A percentile compares a stretch with the other conserved stretches of the same genome.
Conservation (phyloP, 768 basidiomycete genomes). For the Hygrocybe coccinea region DNA sequence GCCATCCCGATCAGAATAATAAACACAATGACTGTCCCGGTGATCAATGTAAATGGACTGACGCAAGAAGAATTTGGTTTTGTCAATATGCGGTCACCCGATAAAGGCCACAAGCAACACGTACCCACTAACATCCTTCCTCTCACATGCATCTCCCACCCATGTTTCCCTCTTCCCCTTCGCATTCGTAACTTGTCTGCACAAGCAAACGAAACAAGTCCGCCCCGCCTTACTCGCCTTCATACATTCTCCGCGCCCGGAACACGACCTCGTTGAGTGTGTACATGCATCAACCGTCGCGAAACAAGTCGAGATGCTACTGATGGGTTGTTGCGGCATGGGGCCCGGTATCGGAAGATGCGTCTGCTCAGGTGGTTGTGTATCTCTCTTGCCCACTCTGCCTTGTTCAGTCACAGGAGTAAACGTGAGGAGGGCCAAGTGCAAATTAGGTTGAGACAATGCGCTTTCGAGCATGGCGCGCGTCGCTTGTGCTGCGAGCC, state of each 20-base stretch:
- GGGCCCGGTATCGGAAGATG: slow-evolving; percentile 42
- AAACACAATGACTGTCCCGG: slow-evolving; percentile 62
- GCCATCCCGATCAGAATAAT: slow-evolving; percentile 64
- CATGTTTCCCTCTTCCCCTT: slow-evolving; percentile 57
- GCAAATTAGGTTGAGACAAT: slow-evolving; percentile 35
- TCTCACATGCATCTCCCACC: slow-evolving; percentile 74
- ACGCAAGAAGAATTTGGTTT: background rate
- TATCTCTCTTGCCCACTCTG: background rate
- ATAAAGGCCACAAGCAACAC: slow-evolving; percentile 27
- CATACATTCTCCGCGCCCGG: slow-evolving; percentile 65
- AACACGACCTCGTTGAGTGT: slow-evolving; percentile 62
- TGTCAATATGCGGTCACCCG: slow-evolving; percentile 1
- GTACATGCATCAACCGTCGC: slow-evolving; percentile 48
- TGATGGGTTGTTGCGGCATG: slow-evolving; percentile 50
- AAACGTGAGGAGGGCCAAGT: slow-evolving; percentile 53
- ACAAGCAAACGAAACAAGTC: slow-evolving; percentile 52
- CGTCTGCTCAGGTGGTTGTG: slow-evolving; percentile 39
- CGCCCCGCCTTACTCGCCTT: slow-evolving; percentile 55
- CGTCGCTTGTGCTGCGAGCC: slow-evolving; percentile 40
- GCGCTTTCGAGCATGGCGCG: slow-evolving; percentile 45
- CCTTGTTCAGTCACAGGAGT: slow-evolving; percentile 20
- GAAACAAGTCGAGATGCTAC: slow-evolving; percentile 61
- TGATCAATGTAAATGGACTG: slow-evolving; percentile 71
- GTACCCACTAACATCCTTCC: slow-evolving; percentile 76
- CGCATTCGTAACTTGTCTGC: slow-evolving; percentile 45